Evolutionary conservation across 345 rosid genomes (phyloP).

Genomic region (Erysimum cheiranthoides): DNA sequence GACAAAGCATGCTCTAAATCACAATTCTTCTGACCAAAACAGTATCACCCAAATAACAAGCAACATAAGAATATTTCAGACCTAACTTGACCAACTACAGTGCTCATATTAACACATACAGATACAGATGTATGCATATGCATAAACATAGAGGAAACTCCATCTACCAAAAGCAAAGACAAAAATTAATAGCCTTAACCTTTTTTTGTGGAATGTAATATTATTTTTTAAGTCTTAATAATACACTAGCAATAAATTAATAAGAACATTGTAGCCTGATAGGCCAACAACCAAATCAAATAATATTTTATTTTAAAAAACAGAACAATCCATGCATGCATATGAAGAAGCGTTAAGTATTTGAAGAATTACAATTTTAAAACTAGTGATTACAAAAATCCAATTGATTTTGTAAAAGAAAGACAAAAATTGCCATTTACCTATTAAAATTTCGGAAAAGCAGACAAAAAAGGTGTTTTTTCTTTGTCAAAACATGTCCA

Average conservation of each 20-base stretch:
- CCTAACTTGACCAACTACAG: conserved; percentile 44
- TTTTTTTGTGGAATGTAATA: neutral
- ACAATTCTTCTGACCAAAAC: conserved; percentile 14
- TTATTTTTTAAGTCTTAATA: conserved; percentile 9
- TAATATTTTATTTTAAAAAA: neutral
- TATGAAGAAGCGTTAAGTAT: neutral
- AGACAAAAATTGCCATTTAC: conserved; percentile 4
- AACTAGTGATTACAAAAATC: neutral
- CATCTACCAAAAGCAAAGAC: conserved; percentile 3
- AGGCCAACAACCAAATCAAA: conserved; percentile 44
- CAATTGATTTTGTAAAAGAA: neutral
- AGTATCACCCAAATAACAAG: conserved; percentile 16
- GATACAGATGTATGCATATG: conserved; percentile 13
- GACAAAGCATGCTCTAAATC: conserved; percentile 23
- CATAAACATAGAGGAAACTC: conserved; percentile 10
- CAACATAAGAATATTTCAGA: conserved; percentile 27
- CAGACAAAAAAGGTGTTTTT: neutral
- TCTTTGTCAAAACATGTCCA: neutral
- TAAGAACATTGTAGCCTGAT: conserved; percentile 31
- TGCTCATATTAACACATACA: neutral
- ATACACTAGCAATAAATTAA: conserved; percentile 21
- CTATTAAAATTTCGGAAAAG: neutral
- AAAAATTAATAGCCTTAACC: conserved; percentile 2
- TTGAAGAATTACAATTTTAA: neutral
- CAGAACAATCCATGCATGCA: conserved; percentile 42